Conservation (phyloP, 371 early-diverging fungal species). For the Rhizopus stolonifer region DNA sequence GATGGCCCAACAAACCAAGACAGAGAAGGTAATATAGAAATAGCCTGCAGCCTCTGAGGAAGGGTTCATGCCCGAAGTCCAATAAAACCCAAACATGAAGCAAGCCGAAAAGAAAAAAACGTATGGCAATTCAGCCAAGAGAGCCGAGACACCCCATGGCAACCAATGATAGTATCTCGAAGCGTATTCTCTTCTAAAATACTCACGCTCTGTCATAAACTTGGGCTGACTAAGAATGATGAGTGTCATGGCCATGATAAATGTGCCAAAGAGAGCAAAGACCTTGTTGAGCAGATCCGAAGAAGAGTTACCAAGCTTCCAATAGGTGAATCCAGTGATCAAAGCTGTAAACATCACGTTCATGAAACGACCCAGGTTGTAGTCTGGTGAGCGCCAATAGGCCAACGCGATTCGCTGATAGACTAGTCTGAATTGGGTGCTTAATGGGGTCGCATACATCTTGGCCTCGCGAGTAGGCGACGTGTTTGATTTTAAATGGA, state of each 20-base stretch:
- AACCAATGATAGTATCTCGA: constrained; percentile 72
- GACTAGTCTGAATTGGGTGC: constrained; percentile 53
- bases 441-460: constrained; percentile 31
- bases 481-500: constrained; percentile 23
- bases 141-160: constrained; percentile 56
- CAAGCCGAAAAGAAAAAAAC: constrained; percentile 47
- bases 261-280: constrained; percentile 70
- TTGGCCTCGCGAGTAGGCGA: constrained; percentile 12
- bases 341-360: constrained; percentile 54
- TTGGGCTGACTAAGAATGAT: constrained; percentile 76
- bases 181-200: constrained; percentile 72
- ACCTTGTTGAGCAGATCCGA: constrained; percentile 69
- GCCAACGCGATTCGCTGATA: constrained; percentile 59
- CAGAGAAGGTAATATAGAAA: constrained; percentile 60
- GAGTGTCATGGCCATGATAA: constrained; percentile 63
- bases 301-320: constrained; percentile 52
- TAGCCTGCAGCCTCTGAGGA: constrained; percentile 52
- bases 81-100: constrained; percentile 68
- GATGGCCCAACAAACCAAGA: constrained; percentile 63
- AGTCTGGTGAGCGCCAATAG: constrained; percentile 66
- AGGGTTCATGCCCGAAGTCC: constrained; percentile 67
- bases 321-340: constrained; percentile 77
- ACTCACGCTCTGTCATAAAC: constrained; percentile 66
- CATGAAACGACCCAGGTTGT: constrained; percentile 64
- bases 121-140: constrained; percentile 63